Evolutionary conservation across 768 basidiomycete species (phyloP), one percentile per base, ranked within the genome.

Genomic region (Austroboletus festivus): DNA sequence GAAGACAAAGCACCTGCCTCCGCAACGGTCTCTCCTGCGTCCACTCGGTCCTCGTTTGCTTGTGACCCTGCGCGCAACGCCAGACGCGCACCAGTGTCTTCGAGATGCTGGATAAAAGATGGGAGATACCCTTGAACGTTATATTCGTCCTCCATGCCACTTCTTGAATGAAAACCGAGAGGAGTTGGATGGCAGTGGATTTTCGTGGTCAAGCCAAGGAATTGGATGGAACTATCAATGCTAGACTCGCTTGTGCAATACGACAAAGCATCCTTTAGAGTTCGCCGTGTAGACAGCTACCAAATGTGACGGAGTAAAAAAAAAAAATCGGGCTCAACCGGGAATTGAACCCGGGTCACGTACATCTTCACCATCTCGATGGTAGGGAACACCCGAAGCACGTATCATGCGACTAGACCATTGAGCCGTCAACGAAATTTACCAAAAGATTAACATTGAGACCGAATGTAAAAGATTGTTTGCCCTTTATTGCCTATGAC

Each of bases 331-430:
- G 60, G 57, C 59, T 52, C 61, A 63, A 65, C 64, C 64, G 60
- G 64, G 64, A 67, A 65, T 67, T 64, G 64, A 65, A 65, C 64
- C 64, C 64, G 64, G 64, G 64, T 62, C 64, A 65, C 64, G 64
- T 64, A 65, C 62, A 65, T 65, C 55, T 62, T 65, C 57, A 51
- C 64, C 65, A 65, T 53, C 50, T 4, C 3, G 3, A 53, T 60
- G 55, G 61, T 2, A 52, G 61, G 58, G 48, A 41, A 40, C 38
- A 47, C 64, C 64, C 64, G 64, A 65, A 67, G 64, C 65, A 64
- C 64, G 64, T 65, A 65, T 65, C 64, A 67, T 65, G 56, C 65
- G 34, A 65, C 64, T 65, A 67, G 65, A 65, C 64, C 65, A 65
- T 67, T 67, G 60, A 64, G 62, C 62, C 59, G 31, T 13, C 4